Base-by-base conservation (phyloP, 495 filamentous ascomycete genomes). In the Lasiosphaeria hispida region DNA sequence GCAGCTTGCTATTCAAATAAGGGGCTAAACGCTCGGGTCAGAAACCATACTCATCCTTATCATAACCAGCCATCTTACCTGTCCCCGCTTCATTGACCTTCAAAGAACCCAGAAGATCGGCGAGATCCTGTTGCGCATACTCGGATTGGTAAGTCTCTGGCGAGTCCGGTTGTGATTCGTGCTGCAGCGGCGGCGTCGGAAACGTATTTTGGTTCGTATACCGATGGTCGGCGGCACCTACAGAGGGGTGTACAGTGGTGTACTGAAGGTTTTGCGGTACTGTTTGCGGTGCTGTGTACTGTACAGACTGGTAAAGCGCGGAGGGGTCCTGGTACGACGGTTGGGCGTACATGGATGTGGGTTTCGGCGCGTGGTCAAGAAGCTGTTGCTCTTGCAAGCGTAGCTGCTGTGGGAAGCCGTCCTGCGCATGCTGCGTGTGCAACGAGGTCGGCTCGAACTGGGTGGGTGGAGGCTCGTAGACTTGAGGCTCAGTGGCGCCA, bases 51-150 rank as follows among this genome's bases (percentile, higher is more conserved):
- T 30, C 10, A 45, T 9, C 2, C 10, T 13, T 9, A 41, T 35
- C 0, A n/a, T 6, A 19, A 15, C 23, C 34, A 10, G n/a, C 18
- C 19, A 57, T 68, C 88, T 69, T 81, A 96, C 92, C 92, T 60
- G 92, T 88, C 53, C 91, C 94, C 36, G 81, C 87, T 62, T 93
- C 89, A 53, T 96, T 87, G 68, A 98, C 95, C 66, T 85, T 90
- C 14, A 96, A 79, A 48, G 91, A 89, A 14, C 93, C 92, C 51
- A 94, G 77, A 36, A 90, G 85, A 61, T 95, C 90, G 35, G 86
- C 87, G 2, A 96, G 79, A 62, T 90, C 84, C 36, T 86, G 81
- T 44, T 87, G 82, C 18, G 82, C 83, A 56, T 88, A 89, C 55
- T 91, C 88, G 50, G 80, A 78, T 39, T 86, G 77, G 61, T 80